These are phyloP conservation scores for Beverwykella pulmonaria DNA, from an alignment of 495 filamentous ascomycete species.

Conservation along the genomic window DNA sequence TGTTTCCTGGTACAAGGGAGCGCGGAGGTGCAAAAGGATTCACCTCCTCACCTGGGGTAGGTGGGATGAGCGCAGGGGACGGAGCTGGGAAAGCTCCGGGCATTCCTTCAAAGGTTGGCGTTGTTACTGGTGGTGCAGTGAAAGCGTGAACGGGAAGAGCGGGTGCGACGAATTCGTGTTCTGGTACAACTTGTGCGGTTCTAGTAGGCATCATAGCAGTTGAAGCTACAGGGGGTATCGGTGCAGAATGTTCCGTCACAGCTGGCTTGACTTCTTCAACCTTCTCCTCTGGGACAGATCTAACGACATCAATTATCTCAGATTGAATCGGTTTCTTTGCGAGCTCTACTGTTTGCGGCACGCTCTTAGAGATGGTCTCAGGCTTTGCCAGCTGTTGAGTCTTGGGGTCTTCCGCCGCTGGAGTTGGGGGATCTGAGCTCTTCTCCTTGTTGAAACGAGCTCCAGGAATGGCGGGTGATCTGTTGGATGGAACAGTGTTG, in stretches of 20 bases:
- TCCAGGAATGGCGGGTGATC: slow-evolving; percentile 69
- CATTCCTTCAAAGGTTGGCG: background rate
- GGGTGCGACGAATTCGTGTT: background rate
- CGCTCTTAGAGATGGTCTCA: background rate
- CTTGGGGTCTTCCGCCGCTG: slow-evolving; percentile 19
- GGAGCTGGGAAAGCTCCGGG: slow-evolving; percentile 16
- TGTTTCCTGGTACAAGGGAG: slow-evolving; percentile 12
- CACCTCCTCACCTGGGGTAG: slow-evolving; percentile 35
- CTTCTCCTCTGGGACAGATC: background rate
- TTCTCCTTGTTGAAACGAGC: slow-evolving; percentile 57
- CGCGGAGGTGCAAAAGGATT: slow-evolving; percentile 27
- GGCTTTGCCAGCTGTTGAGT: background rate
- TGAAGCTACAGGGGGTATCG: background rate
- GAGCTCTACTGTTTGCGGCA: background rate
- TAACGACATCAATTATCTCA: slow-evolving; percentile 9
- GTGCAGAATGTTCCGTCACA: background rate
- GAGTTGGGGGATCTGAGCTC: slow-evolving; percentile 47
- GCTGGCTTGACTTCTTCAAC: background rate
- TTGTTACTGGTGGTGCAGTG: background rate
- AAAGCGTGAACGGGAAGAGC: background rate
- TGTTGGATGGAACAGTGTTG: slow-evolving; percentile 94
- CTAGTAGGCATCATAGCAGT: background rate
- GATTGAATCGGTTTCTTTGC: background rate
- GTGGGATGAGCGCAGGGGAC: slow-evolving; percentile 26
- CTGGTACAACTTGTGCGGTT: background rate